These are phyloP conservation scores for Nitzschia sp. DNA, from an alignment of 108 stramenopile genomes.

Conservation along the genomic window DNA sequence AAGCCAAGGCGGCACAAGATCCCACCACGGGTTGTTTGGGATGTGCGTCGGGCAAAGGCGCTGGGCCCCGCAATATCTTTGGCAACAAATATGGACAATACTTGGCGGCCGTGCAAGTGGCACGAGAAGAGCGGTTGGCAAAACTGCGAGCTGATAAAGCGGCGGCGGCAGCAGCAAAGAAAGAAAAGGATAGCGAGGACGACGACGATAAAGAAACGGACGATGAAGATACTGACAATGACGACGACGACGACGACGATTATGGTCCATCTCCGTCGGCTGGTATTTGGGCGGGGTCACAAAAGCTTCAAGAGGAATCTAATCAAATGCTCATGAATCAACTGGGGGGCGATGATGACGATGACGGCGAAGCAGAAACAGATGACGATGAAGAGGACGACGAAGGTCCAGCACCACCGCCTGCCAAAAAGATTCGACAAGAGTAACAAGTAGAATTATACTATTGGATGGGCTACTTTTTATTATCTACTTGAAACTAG, in stretches of 20 bases:
- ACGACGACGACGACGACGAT: slow-evolving; percentile 78
- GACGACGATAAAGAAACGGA: slow-evolving; percentile 62
- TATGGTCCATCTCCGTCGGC: slow-evolving; percentile 83
- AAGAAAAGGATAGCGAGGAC: slow-evolving; percentile 39
- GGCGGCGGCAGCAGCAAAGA: slow-evolving; percentile 11
- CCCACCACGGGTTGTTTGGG: slow-evolving; percentile 96
- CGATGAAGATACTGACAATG: slow-evolving; percentile 55
- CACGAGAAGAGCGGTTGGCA: slow-evolving; percentile 64
- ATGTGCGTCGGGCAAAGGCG: slow-evolving; percentile 93
- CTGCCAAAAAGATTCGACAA: slow-evolving; percentile 27
- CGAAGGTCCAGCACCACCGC: slow-evolving; percentile 38
- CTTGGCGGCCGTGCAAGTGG: slow-evolving; percentile 97
- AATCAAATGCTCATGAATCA: slow-evolving; percentile 55
- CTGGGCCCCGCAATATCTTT: slow-evolving; percentile 95
- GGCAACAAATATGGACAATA: slow-evolving; percentile 99
- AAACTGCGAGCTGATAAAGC: slow-evolving; percentile 31
- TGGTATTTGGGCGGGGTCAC: slow-evolving; percentile 81
- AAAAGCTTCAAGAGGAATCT: slow-evolving; percentile 65
- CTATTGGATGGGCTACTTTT: no score
- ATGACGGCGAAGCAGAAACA: slow-evolving; percentile 24
- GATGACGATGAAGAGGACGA: slow-evolving; percentile 30
- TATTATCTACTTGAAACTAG: no score
- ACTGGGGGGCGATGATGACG: slow-evolving; percentile 49
- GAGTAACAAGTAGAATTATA: slow-evolving; percentile 22
- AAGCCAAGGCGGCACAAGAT: slow-evolving; percentile 75